Base-by-base conservation (phyloP, 73 alveolate genomes). In the Durusdinium trenchii region DNA sequence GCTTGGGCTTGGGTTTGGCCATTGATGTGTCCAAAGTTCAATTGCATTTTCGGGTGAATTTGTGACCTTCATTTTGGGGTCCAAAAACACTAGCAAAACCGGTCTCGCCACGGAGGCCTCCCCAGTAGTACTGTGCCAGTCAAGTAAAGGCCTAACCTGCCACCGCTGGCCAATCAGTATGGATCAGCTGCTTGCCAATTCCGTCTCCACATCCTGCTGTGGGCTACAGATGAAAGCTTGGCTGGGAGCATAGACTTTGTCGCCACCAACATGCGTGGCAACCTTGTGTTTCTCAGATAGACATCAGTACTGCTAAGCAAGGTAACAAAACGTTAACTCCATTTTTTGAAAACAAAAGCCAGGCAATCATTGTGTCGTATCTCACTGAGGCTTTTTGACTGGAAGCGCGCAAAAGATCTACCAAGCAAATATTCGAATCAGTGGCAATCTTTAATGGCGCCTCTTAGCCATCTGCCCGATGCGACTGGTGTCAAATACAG, bases 211-310 rank as follows among this genome's bases (percentile, higher is more conserved):
- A n/a, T n/a, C n/a, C n/a, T n/a, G n/a, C n/a, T n/a, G n/a, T 84
- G 52, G 47, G 76, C 94, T 12, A 38, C 48, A 40, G 78, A 50
- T 12, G 94, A 84, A n/a, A 6, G 78, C 4, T 26, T 84, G 38
- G 94, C 94, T 6, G 94, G 94, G 57, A 30, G 6, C 23, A 84
- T 84, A 14, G 94, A 84, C 54, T 84, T 84, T 57, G 94, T 52
- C 36, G 94, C 78, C 7, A 30, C 0, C 52, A 5, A 36, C 23
- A 2, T 14, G 57, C 40, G 38, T 42, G 78, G 78, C 36, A 32
- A 16, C 28, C 38, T 76, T 10, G 87, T 76, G 87, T 76, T 47
- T 40, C 48, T 18, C 48, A 48, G 48, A 20, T 71, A 48, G 50
- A 10, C 32, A 4, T n/a, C n/a, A n/a, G n/a, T n/a, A n/a, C n/a